Conservation (phyloP, 1,139 yeast species). For the Tardiomyces digboiensis region DNA sequence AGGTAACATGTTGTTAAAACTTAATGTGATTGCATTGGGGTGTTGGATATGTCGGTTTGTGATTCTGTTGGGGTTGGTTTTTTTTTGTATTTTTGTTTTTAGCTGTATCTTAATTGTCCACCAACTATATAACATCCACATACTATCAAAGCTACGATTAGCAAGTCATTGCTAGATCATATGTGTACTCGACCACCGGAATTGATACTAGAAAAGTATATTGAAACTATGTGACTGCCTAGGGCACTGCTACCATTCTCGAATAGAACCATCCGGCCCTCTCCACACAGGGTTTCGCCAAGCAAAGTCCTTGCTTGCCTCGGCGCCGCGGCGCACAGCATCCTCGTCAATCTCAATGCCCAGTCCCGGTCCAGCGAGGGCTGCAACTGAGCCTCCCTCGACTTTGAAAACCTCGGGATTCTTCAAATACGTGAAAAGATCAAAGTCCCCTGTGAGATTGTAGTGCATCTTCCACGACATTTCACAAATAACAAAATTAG, state of each 20-base stretch:
- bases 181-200: no score
- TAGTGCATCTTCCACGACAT: constrained; percentile 24
- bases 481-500: constrained; percentile 22
- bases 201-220: no score
- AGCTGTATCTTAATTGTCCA: no score
- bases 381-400: constrained; percentile 16
- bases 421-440: constrained; percentile 18
- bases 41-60: no score
- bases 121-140: no score
- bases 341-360: constrained; percentile 22
- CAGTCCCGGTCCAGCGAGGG: constrained; percentile 18
- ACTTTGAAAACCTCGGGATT: constrained; percentile 19
- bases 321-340: constrained; percentile 11
- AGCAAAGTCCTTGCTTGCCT: constrained; percentile 4
- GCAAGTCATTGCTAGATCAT: no score
- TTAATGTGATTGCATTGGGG: no score
- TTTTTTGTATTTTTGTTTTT: no score
- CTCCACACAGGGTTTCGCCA: constrained; percentile 23
- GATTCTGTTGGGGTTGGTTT: no score
- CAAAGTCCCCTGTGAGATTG: constrained; percentile 16
- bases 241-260: constrained; percentile 20
- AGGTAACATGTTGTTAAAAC: no score
- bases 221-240: no score
- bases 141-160: no score
- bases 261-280: constrained; percentile 20